phyloP scores from a whole-genome alignment of 2,329 filamentous ascomycete genomes.

The Whalleya microplaca region DNA sequence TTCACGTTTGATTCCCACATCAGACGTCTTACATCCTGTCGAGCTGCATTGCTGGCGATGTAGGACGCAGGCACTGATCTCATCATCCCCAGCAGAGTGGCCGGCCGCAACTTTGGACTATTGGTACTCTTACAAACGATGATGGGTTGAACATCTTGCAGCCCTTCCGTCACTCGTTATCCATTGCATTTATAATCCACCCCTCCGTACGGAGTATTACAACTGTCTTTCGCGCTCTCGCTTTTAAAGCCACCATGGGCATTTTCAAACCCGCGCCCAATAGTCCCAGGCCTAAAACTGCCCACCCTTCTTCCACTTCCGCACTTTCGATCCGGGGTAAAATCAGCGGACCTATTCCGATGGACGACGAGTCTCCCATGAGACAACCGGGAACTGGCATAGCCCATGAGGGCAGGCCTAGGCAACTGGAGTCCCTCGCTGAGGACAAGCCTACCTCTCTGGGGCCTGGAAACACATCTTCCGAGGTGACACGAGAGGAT shows the following conservation, averaged over 20 bases:
- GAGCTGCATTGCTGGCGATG: slow-evolving; percentile 41
- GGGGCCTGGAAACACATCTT: slow-evolving; percentile 24
- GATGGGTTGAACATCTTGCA: slow-evolving; percentile 33
- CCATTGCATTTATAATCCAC: slow-evolving; percentile 26
- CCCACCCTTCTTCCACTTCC: slow-evolving; percentile 31
- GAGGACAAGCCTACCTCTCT: slow-evolving; percentile 25
- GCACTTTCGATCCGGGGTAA: slow-evolving; percentile 57
- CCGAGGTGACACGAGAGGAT: slow-evolving; percentile 26
- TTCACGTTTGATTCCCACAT: slow-evolving; percentile 27
- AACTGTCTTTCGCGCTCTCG: slow-evolving; percentile 11
- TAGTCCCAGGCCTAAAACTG: slow-evolving; percentile 45
- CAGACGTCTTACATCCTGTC: slow-evolving; percentile 27
- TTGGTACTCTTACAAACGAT: slow-evolving; percentile 16
- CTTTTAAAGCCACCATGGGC: slow-evolving; percentile 37
- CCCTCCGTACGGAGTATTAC: slow-evolving; percentile 19
- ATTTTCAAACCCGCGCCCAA: slow-evolving; percentile 51
- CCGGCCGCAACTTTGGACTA: slow-evolving; percentile 17
- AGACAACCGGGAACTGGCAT: slow-evolving; percentile 47
- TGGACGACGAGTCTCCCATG: slow-evolving; percentile 61
- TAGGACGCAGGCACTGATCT: slow-evolving; percentile 33
- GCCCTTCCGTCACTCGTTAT: slow-evolving; percentile 21
- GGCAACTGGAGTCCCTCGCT: slow-evolving; percentile 20
- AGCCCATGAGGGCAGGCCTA: slow-evolving; percentile 37
- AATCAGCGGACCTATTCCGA: slow-evolving; percentile 65
- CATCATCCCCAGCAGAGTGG: slow-evolving; percentile 25